Evolutionary conservation across 208 protist species (phyloP).

Genomic region (Crithidia thermophila): DNA sequence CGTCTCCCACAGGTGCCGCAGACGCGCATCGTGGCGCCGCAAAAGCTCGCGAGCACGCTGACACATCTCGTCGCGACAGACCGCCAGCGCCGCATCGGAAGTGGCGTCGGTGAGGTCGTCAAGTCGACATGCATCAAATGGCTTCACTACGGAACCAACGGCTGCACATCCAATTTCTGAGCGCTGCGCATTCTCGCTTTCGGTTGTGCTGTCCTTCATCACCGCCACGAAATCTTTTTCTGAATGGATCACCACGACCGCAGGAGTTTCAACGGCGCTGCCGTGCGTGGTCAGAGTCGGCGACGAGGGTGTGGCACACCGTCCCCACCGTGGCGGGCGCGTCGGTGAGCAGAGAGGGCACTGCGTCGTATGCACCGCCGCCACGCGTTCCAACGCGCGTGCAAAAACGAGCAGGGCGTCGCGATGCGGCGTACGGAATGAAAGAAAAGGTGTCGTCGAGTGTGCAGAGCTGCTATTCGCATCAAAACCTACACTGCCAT

Average conservation of each 20-base stretch:
- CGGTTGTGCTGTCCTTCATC: no score
- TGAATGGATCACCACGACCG: no score
- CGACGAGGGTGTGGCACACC: neutral
- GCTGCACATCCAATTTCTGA: no score
- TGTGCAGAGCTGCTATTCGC: neutral
- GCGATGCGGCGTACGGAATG: neutral
- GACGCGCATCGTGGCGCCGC: slow-evolving; percentile 9
- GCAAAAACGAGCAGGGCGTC: slow-evolving; percentile 5
- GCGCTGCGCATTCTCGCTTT: neutral
- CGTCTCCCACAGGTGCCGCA: slow-evolving; percentile 9
- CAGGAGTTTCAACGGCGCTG: no score
- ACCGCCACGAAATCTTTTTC: no score
- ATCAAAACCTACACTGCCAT: no score
- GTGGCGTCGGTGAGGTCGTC: neutral
- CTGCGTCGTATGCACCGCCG: neutral
- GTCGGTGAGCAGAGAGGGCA: slow-evolving; percentile 25
- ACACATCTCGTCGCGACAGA: slow-evolving; percentile 4
- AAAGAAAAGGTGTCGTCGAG: neutral
- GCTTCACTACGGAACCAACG: no score
- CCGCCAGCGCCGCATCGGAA: neutral
- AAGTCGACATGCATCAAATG: no score
- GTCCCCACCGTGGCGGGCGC: slow-evolving; percentile 10
- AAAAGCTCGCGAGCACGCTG: neutral
- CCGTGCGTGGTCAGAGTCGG: no score
- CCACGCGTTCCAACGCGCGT: neutral